Conservation (phyloP, 208 protist genomes). For the Phytomonas francai region DNA sequence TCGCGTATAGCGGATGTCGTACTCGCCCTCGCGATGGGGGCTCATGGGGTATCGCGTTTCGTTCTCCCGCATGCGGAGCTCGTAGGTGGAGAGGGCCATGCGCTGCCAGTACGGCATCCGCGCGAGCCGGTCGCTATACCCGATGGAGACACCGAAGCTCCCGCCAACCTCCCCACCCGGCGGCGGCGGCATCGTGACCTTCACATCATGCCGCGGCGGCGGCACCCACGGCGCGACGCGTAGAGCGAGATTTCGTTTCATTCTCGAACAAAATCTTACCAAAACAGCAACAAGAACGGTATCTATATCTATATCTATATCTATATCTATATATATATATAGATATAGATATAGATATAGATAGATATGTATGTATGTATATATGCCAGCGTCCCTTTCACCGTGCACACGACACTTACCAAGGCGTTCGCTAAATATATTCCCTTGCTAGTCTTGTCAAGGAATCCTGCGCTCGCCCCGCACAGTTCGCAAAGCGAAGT, state of each 20-base stretch:
- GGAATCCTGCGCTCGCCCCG: no score
- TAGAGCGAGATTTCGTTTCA: neutral
- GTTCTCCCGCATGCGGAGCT: constrained; percentile 75
- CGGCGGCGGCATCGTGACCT: constrained; percentile 80
- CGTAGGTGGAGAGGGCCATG: constrained; percentile 79
- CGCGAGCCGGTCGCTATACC: constrained; percentile 83
- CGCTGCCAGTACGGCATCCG: constrained; percentile 84
- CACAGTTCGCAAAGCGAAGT: no score
- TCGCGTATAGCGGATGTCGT: constrained; percentile 79
- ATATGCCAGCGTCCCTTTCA: neutral
- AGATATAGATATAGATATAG: constrained; percentile 3
- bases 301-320: constrained; percentile 4
- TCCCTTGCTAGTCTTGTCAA: no score
- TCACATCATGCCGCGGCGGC: constrained; percentile 66
- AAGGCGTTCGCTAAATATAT: no score
- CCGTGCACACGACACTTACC: neutral
- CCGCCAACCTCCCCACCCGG: constrained; percentile 82
- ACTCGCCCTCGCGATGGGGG: constrained; percentile 56
- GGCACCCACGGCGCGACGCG: constrained; percentile 78
- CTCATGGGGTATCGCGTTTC: constrained; percentile 83
- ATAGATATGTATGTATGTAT: neutral
- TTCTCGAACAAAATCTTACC: neutral
- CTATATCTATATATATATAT: neutral
- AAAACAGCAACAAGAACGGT: constrained; percentile 10
- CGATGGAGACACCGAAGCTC: constrained; percentile 64